Evolutionary conservation across 1,284 basidiomycete genomes (phyloP), one percentile per base, ranked within the genome.

Genomic region (Leccinum laetum): DNA sequence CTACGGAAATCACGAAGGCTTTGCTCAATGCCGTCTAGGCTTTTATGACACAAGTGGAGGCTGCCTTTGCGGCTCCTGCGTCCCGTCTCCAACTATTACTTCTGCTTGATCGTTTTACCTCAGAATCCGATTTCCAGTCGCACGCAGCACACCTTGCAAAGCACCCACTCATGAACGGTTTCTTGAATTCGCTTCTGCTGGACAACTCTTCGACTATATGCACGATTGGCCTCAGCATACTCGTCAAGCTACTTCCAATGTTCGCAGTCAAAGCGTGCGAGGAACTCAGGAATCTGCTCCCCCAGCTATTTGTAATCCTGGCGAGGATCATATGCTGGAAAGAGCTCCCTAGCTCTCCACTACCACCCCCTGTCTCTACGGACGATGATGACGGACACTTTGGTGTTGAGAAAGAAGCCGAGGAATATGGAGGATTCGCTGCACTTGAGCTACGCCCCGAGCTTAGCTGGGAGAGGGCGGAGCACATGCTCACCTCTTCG

Each of bases 251-350:
- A 5, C 79, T 94, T n/a, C 91, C 91, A 26, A 82, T 88, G 37
- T 81, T 92, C 64, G 91, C 91, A 5, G 84, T 89, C 5, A 80
- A 86, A 65, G 85, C 89, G 14, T 83, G 79, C 55, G 75, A 82
- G 9, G 77, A 81, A 5, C 80, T 94, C 64, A 87, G 85, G 69
- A 69, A 71, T 39, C 79, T 87, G 52, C 81, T 93, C 8, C 90
- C 91, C 2, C 81, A 78, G 59, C 78, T 93, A 5, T 80, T 92
- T 56, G 84, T 83, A 13, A 83, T 92, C 59, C 81, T 93, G 11
- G 88, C 89, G 1, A 82, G 89, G 58, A 81, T 88, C 16, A 78
- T 93, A 64, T 91, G 88, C 72, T 93, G 91, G 91, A 86, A 86
- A 69, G 84, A 85, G 64, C 77, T 82, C 46, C 75, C 78, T 24